Conservation (phyloP, 306 rosid genomes). For the Cicer cuneatum region DNA sequence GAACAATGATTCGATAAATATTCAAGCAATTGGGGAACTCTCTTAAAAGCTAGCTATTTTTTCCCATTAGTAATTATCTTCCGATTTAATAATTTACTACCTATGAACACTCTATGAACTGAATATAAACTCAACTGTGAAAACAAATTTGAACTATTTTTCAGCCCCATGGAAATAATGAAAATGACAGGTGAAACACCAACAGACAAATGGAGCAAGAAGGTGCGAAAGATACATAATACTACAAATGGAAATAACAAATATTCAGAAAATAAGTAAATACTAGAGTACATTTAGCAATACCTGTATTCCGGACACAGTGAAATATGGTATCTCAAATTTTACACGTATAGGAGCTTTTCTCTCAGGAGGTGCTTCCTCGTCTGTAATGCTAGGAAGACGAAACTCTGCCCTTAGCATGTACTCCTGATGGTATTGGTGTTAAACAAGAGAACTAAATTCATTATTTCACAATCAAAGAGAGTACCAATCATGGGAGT, state of each 20-base stretch:
- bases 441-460: conserved; percentile 41
- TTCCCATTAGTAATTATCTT: conserved; percentile 4
- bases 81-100: not conserved
- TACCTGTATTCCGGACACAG: conserved; percentile 98
- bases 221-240: conserved; percentile 2
- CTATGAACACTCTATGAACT: conserved; percentile 17
- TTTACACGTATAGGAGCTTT: conserved; percentile 96
- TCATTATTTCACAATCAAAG: conserved; percentile 5
- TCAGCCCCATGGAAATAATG: conserved; percentile 27
- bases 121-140: conserved; percentile 24
- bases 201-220: conserved; percentile 22
- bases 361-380: conserved; percentile 91
- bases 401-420: conserved; percentile 96
- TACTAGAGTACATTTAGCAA: not conserved
- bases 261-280: conserved; percentile 13
- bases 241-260: conserved; percentile 30
- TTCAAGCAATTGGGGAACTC: not conserved
- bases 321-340: conserved; percentile 98
- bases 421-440: conserved; percentile 69
- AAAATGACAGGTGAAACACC: conserved; percentile 33
- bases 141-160: conserved; percentile 21
- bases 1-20: not conserved
- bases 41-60: conserved; percentile 3
- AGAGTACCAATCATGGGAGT: conserved; percentile 10
- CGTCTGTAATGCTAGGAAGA: conserved; percentile 87